Evolutionary conservation across 2,329 filamentous ascomycete species (phyloP).

Genomic region (Pseudogymnoascus pannorum): DNA sequence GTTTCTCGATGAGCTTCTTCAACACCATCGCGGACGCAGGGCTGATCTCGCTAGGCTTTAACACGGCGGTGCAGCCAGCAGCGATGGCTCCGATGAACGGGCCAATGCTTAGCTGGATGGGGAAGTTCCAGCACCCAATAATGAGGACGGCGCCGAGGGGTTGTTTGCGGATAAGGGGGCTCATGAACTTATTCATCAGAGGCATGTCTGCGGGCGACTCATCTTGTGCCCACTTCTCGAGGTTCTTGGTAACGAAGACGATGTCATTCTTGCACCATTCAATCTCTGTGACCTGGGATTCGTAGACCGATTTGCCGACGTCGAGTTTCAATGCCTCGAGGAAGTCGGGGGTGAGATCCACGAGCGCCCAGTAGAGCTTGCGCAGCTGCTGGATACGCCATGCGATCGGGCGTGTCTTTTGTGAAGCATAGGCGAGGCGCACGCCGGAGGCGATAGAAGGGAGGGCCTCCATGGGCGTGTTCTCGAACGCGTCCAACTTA

Average conservation of each 20-base stretch:
- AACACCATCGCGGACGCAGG: slow-evolving; percentile 70
- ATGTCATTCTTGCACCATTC: slow-evolving; percentile 76
- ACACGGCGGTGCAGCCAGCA: slow-evolving; percentile 78
- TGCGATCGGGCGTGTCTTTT: slow-evolving; percentile 74
- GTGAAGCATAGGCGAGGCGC: slow-evolving; percentile 64
- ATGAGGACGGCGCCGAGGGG: slow-evolving; percentile 77
- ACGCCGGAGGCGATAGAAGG: slow-evolving; percentile 50
- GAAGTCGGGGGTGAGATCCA: slow-evolving; percentile 68
- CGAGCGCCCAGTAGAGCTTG: slow-evolving; percentile 88
- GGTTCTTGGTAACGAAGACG: slow-evolving; percentile 66
- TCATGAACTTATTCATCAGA: slow-evolving; percentile 60
- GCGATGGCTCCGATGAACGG: slow-evolving; percentile 85
- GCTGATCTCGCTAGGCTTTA: slow-evolving; percentile 86
- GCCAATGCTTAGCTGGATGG: slow-evolving; percentile 69
- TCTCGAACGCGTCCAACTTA: slow-evolving; percentile 38
- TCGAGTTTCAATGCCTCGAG: slow-evolving; percentile 70
- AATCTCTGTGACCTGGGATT: slow-evolving; percentile 67
- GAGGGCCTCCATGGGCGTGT: slow-evolving; percentile 62
- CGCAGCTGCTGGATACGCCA: slow-evolving; percentile 82
- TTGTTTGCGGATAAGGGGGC: slow-evolving; percentile 74
- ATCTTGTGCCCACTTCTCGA: slow-evolving; percentile 77
- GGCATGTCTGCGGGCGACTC: slow-evolving; percentile 66
- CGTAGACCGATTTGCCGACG: slow-evolving; percentile 68
- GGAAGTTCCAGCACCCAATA: slow-evolving; percentile 93
- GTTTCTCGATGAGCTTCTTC: slow-evolving; percentile 67